Evolutionary conservation across 2,329 filamentous ascomycete genomes (phyloP).

Genomic region (Talaromyces funiculosus): DNA sequence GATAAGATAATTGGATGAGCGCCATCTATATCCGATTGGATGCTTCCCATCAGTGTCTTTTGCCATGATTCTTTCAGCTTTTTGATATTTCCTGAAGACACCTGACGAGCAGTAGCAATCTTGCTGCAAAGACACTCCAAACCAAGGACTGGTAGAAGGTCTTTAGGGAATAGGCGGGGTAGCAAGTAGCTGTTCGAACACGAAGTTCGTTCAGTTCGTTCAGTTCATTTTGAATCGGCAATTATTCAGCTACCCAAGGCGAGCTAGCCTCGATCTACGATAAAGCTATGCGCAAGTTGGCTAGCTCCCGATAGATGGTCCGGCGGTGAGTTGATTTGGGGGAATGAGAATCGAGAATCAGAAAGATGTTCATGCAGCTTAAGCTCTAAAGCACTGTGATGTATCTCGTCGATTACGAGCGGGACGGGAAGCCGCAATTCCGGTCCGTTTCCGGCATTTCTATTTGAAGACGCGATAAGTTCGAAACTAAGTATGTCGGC

Average conservation of each 20-base stretch:
- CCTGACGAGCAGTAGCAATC: too few relatives aligned
- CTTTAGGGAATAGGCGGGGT: neutral
- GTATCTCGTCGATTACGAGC: neutral
- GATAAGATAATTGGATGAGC: slow-evolving; percentile 6
- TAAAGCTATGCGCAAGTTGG: neutral
- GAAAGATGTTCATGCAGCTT: neutral
- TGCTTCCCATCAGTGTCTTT: neutral
- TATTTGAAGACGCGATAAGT: neutral
- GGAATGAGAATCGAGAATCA: neutral
- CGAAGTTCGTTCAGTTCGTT: neutral
- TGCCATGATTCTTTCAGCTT: neutral
- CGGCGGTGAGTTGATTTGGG: neutral
- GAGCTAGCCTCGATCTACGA: neutral
- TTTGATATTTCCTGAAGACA: too few relatives aligned
- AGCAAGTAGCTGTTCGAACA: neutral
- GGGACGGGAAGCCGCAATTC: neutral
- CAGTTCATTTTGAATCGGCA: neutral
- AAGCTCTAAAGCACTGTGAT: neutral
- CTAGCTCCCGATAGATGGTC: neutral
- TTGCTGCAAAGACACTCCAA: too few relatives aligned
- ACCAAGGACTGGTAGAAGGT: neutral
- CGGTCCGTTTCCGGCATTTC: neutral
- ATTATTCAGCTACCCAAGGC: neutral
- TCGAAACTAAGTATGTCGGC: neutral
- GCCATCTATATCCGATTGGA: slow-evolving; percentile 5